Percentiles rank a stretch among this genome's conserved stretches.
These are phyloP conservation scores for Artomyces pyxidatus DNA, from an alignment of 768 basidiomycete species.

Conservation along the genomic window DNA sequence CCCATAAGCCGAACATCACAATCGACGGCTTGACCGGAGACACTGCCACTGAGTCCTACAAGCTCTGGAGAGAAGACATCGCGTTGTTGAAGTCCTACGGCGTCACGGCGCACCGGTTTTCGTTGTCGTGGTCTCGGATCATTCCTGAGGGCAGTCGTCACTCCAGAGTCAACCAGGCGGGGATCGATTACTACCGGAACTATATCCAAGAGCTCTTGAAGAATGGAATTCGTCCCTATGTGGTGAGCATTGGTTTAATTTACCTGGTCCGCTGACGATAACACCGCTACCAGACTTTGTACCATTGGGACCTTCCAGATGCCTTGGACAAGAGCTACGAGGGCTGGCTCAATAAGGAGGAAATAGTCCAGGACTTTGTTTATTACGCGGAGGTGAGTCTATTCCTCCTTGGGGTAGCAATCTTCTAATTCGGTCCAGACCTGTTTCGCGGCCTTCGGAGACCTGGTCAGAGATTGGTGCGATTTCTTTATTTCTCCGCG, in stretches of 20 bases:
- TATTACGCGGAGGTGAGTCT: slow-evolving; percentile 33
- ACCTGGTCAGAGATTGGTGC: slow-evolving; percentile 41
- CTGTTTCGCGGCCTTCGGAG: slow-evolving; percentile 40
- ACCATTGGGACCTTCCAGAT: slow-evolving; percentile 49
- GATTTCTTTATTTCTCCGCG: background rate
- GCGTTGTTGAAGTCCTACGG: slow-evolving; percentile 37
- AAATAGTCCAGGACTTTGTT: slow-evolving; percentile 38
- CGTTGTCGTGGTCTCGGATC: slow-evolving; percentile 46
- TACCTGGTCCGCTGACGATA: background rate
- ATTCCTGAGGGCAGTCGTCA: slow-evolving; percentile 39
- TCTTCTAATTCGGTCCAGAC: slow-evolving; percentile 16
- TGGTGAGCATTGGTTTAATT: slow-evolving; percentile 23
- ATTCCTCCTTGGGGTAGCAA: background rate
- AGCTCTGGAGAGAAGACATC: slow-evolving; percentile 35
- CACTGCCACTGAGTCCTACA: slow-evolving; percentile 39
- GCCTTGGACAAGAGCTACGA: slow-evolving; percentile 39
- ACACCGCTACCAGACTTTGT: slow-evolving; percentile 29
- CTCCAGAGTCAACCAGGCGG: slow-evolving; percentile 38
- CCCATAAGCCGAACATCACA: slow-evolving; percentile 34
- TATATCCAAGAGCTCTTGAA: slow-evolving; percentile 38
- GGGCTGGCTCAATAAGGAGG: slow-evolving; percentile 41
- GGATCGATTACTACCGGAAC: slow-evolving; percentile 37
- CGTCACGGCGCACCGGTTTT: slow-evolving; percentile 43
- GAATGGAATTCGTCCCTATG: slow-evolving; percentile 36
- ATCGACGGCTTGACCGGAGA: slow-evolving; percentile 36